A percentile compares a stretch with the other conserved stretches of the same genome.
These are phyloP conservation scores for Aulographum hederae DNA, from an alignment of 2,329 filamentous ascomycete species.

Conservation along the genomic window DNA sequence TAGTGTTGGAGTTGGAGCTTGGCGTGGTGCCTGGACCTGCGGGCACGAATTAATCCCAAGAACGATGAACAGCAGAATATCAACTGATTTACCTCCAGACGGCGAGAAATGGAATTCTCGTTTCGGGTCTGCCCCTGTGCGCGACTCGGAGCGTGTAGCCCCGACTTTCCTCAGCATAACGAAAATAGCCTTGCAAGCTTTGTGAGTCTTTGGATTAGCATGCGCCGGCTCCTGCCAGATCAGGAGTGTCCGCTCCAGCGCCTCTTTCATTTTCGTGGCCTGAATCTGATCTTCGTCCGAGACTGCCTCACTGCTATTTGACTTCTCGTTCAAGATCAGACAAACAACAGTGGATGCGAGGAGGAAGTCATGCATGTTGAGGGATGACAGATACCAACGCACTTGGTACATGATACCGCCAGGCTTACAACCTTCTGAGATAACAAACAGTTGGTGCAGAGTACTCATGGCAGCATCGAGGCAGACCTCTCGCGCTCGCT, in stretches of 20 bases:
- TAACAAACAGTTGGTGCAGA: constrained; percentile 28
- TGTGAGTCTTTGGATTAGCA: constrained; percentile 1
- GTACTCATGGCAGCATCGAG: constrained; percentile 29
- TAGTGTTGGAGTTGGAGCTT: background rate
- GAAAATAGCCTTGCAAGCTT: constrained; percentile 2
- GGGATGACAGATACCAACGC: constrained; percentile 27
- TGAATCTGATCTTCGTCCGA: background rate
- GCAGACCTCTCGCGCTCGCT: constrained; percentile 26
- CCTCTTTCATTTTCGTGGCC: constrained; percentile 1
- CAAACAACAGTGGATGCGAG: constrained; percentile 30
- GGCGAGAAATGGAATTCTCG: too few relatives aligned
- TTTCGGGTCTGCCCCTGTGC: background rate
- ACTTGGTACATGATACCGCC: constrained; percentile 24
- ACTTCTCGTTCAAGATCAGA: constrained; percentile 13
- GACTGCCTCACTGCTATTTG: background rate
- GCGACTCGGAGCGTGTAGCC: background rate
- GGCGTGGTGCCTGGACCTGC: background rate
- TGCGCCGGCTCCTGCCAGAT: constrained; percentile 2
- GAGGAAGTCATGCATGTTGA: constrained; percentile 28
- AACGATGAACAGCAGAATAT: too few relatives aligned
- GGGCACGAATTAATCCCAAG: background rate
- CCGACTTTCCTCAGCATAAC: constrained; percentile 2
- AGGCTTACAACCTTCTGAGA: constrained; percentile 27
- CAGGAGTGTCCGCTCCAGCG: background rate
- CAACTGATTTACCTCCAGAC: too few relatives aligned